Evolutionary conservation across 1,284 basidiomycete genomes (phyloP).

Genomic region (Fomitopsis pinicola): DNA sequence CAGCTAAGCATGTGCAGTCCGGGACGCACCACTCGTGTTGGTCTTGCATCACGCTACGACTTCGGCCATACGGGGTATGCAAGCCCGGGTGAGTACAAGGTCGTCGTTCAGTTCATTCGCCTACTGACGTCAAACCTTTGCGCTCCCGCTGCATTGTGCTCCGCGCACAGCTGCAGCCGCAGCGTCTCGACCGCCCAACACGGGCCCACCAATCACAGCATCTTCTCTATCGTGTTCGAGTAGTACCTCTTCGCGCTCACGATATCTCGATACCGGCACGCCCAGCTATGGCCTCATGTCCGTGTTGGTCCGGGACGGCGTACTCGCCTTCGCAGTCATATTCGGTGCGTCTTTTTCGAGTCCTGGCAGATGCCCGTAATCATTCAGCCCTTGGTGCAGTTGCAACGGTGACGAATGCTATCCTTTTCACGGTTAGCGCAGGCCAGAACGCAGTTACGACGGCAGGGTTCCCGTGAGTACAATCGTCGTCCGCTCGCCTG

Average conservation of each 20-base stretch:
- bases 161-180: no score
- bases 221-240: conserved; percentile 32
- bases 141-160: no score
- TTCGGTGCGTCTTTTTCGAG: conserved; percentile 17
- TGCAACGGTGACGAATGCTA: conserved; percentile 23
- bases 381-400: conserved; percentile 8
- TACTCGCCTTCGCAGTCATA: conserved; percentile 24
- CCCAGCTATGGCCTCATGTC: conserved; percentile 24
- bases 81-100: no score
- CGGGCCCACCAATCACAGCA: no score
- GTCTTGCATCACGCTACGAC: no score
- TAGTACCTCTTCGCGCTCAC: conserved; percentile 32
- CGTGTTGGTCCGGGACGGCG: conserved; percentile 34
- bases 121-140: no score
- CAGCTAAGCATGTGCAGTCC: no score
- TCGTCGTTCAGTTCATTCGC: no score
- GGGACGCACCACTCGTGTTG: no score
- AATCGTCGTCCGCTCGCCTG: not conserved
- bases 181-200: no score
- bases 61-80: no score
- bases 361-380: not conserved
- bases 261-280: conserved; percentile 27
- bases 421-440: conserved; percentile 23
- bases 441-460: conserved; percentile 16
- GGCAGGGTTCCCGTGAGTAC: conserved; percentile 24